Percentiles rank a stretch among this genome's conserved stretches.
These are phyloP conservation scores for Ophidiomyces ophidiicola DNA, from an alignment of 2,329 filamentous ascomycete genomes.

Conservation along the genomic window DNA sequence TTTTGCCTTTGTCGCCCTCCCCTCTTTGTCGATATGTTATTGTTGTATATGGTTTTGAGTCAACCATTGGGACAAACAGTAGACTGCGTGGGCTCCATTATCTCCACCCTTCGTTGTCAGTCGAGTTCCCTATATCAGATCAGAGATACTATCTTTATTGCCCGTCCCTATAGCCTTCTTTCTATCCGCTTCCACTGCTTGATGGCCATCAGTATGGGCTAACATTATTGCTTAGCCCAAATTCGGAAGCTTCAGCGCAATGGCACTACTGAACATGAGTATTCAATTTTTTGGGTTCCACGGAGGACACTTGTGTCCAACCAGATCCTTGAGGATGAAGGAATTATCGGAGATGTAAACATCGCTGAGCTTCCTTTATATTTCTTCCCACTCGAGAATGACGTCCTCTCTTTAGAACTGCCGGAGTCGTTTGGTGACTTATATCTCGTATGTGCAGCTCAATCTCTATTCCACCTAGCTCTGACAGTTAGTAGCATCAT, in stretches of 20 bases:
- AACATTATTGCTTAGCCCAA: constrained; percentile 56
- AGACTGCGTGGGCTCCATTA: constrained; percentile 44
- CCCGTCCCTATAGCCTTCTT: constrained; percentile 36
- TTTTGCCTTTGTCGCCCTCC: constrained; percentile 9
- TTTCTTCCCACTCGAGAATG: constrained; percentile 83
- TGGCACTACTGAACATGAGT: constrained; percentile 83
- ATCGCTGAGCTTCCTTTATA: constrained; percentile 76
- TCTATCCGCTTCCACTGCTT: constrained; percentile 24
- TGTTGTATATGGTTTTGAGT: not conserved
- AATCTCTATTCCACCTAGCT: constrained; percentile 6
- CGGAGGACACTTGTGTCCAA: constrained; percentile 84
- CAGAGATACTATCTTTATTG: constrained; percentile 18
- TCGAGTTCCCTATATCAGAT: constrained; percentile 43
- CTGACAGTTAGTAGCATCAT: constrained; percentile 47
- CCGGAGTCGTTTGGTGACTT: constrained; percentile 77
- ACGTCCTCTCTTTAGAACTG: constrained; percentile 81
- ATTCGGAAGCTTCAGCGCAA: constrained; percentile 81
- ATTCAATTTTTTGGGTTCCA: constrained; percentile 92
- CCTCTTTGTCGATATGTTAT: constrained; percentile 9
- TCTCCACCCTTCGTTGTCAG: constrained; percentile 45
- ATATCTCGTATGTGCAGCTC: constrained; percentile 50
- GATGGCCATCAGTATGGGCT: constrained; percentile 47
- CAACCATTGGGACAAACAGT: constrained; percentile 41
- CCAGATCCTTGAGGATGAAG: constrained; percentile 80
- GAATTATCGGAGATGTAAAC: constrained; percentile 82